Base-by-base conservation (phyloP, 108 stramenopile genomes). In the Chaetoceros tenuissimus region DNA sequence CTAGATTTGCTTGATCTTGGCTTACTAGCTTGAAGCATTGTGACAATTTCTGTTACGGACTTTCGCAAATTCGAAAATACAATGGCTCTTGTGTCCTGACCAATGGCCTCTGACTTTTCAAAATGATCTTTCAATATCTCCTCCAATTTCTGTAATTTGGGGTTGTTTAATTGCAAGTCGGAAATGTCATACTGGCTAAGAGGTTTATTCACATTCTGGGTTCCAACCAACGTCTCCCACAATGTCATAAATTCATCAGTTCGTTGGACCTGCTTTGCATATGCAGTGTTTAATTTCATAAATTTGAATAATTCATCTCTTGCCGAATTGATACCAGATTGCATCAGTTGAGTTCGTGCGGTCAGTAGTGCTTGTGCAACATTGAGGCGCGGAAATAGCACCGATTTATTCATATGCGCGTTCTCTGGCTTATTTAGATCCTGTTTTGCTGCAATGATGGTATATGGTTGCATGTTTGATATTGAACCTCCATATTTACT, bases 61-160 rank as follows among this genome's bases (percentile, higher is more conserved):
- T 86, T 83, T 21, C 96, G 72, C 66, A 76, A 84, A 27, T 92
- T 80, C 1, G 87, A 74, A 72, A 97, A 97, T 2, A 97, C 89
- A 56, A 97, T 97, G 1, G 74, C 90, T 13, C 92, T 73, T 3
- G 89, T 80, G 1, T 77, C 72, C 55, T 64, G 43, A 23, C 48
- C 51, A 22, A 46, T 53, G 5, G 82, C 78, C 29, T 62, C 24
- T 22, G 72, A 67, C 27, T 85, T 69, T 25, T 63, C 63, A 72
- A 96, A 96, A 49, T 96, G 95, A 29, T 84, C 82, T 16, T 60
- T 48, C 47, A 96, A 71, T 18, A 94, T 57, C 48, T 91, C 87
- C 10, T 60, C 57, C 3, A 96, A 67, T 52, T 89, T 92, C 47
- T 52, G 23, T 21, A 90, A 60, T 55, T 96, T 96, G 2, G 95